phyloP scores from a whole-genome alignment of 2,329 filamentous ascomycete species.

The Zalaria obscura region DNA sequence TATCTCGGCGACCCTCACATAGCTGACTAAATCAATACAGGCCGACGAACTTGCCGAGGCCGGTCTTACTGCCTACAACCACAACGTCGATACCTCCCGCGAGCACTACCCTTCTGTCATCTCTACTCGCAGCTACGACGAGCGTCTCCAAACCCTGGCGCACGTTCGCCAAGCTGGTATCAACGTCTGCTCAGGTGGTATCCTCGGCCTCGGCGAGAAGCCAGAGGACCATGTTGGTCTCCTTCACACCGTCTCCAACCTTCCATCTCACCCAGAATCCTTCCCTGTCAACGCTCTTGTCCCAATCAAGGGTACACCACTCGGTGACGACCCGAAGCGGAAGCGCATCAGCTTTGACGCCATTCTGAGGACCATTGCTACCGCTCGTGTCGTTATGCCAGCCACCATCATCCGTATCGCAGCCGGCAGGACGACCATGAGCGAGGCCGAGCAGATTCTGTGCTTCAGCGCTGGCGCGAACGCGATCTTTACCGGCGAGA shows the following conservation, averaged over 20 bases:
- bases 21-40: slow-evolving; percentile 37
- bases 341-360: slow-evolving; percentile 62
- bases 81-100: slow-evolving; percentile 81
- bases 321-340: slow-evolving; percentile 44
- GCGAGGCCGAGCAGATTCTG: slow-evolving; percentile 75
- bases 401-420: slow-evolving; percentile 76
- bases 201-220: slow-evolving; percentile 71
- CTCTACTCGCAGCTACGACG: slow-evolving; percentile 74
- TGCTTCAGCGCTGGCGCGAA: slow-evolving; percentile 89
- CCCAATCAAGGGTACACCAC: slow-evolving; percentile 77
- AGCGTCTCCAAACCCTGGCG: slow-evolving; percentile 64
- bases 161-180: slow-evolving; percentile 77
- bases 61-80: slow-evolving; percentile 82
- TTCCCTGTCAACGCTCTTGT: slow-evolving; percentile 88
- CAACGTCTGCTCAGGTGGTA: slow-evolving; percentile 81
- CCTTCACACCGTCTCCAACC: slow-evolving; percentile 65
- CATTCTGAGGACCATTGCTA: slow-evolving; percentile 70
- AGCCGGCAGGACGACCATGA: slow-evolving; percentile 69
- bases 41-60: slow-evolving; percentile 71
- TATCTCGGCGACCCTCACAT: neutral
- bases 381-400: slow-evolving; percentile 71
- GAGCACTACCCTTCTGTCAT: slow-evolving; percentile 83
- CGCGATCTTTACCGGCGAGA: slow-evolving; percentile 89
- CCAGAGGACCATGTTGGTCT: slow-evolving; percentile 68
- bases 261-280: slow-evolving; percentile 73